Percentiles rank a stretch among this genome's conserved stretches.
These are phyloP conservation scores for Coelastrella sp. DNA, from an alignment of 139 green algal species.

Conservation along the genomic window DNA sequence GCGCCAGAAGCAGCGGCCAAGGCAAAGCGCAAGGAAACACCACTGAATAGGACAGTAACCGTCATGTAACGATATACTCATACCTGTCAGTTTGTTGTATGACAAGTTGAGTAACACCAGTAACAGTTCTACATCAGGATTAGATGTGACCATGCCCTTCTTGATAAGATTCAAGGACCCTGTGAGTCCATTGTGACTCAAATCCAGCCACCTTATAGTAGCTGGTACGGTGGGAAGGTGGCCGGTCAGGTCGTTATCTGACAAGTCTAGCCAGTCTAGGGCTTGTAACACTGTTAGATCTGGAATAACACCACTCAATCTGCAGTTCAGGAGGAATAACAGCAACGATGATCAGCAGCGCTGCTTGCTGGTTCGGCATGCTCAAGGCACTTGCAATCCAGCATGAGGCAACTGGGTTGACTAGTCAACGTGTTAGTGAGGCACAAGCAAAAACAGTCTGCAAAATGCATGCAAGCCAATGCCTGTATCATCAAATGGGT, in stretches of 20 bases:
- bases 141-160: not conserved
- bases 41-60: too few species aligned
- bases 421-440: too few species aligned
- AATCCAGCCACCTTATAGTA: constrained; percentile 15
- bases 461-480: too few species aligned
- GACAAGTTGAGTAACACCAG: constrained; percentile 30
- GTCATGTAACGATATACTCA: not conserved
- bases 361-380: too few species aligned
- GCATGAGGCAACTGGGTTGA: too few species aligned
- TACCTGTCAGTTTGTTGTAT: constrained; percentile 23
- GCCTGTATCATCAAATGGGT: too few species aligned
- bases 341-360: not conserved
- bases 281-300: constrained; percentile 6
- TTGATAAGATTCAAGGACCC: not conserved
- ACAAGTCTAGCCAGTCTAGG: constrained; percentile 39
- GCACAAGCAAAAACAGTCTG: too few species aligned
- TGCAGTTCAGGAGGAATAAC: not conserved
- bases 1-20: not conserved
- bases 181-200: constrained; percentile 27
- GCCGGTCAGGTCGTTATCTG: constrained; percentile 24
- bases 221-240: not conserved
- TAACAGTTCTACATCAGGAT: not conserved
- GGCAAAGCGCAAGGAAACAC: not conserved
- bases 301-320: not conserved
- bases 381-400: too few species aligned